Percentiles rank a stretch among this genome's conserved stretches.
Evolutionary conservation across 169 alveolate genomes (phyloP).

Genomic region (Cryptosporidium andersoni): DNA sequence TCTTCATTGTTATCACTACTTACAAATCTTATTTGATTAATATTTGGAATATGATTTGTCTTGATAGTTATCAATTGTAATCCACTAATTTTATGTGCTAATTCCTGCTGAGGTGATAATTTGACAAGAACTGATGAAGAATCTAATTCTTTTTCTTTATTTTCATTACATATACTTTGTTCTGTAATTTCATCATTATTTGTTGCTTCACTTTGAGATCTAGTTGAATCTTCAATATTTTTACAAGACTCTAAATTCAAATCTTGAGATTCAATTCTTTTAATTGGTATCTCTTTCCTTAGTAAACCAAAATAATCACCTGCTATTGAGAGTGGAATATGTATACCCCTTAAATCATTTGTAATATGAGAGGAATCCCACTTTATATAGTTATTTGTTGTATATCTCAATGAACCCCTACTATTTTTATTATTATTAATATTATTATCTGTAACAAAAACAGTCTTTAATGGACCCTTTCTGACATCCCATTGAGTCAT

Average conservation of each 20-base stretch:
- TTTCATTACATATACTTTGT: background rate
- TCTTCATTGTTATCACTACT: background rate
- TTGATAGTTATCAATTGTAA: conserved; percentile 36
- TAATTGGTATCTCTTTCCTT: conserved; percentile 4
- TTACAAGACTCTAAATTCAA: background rate
- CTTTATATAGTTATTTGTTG: conserved; percentile 50
- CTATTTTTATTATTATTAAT: background rate
- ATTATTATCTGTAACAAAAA: conserved; percentile 42
- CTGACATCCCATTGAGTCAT: conserved; percentile 51
- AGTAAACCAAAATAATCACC: conserved; percentile 65
- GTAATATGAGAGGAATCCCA: conserved; percentile 67
- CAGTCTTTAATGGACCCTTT: conserved; percentile 64
- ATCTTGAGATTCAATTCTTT: background rate
- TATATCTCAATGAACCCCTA: conserved; percentile 33
- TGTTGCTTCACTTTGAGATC: background rate
- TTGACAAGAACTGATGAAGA: background rate
- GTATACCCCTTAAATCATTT: conserved; percentile 63
- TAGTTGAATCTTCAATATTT: background rate
- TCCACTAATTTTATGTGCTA: background rate
- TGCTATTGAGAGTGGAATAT: conserved; percentile 64
- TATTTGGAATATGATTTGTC: conserved; percentile 58
- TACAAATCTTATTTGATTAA: conserved; percentile 53
- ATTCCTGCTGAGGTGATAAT: background rate
- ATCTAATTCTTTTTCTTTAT: background rate
- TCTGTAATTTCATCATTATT: background rate